These are phyloP conservation scores for Coleophoma crateriformis DNA, from an alignment of 2,329 filamentous ascomycete species.

Conservation along the genomic window DNA sequence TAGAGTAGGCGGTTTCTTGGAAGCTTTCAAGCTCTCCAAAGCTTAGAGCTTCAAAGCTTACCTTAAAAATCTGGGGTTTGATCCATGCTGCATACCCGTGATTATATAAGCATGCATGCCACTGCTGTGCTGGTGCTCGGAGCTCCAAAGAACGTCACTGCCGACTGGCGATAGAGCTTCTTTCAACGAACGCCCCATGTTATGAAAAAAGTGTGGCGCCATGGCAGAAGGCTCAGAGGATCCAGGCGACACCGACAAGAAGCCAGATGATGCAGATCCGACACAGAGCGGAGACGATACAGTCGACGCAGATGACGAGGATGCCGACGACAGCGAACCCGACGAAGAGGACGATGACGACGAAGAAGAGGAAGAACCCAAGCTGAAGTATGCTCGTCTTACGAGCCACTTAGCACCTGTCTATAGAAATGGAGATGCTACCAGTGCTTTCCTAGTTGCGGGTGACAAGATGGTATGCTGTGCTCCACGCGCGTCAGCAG, in stretches of 20 bases:
- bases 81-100: not conserved
- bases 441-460: constrained; percentile 81
- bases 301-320: constrained; percentile 26
- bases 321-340: constrained; percentile 41
- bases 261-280: constrained; percentile 12
- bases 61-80: not conserved
- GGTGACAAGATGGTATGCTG: constrained; percentile 88
- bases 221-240: constrained; percentile 25
- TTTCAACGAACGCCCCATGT: constrained; percentile 23
- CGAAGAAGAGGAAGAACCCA: constrained; percentile 88
- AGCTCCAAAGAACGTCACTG: constrained; percentile 20
- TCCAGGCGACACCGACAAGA: constrained; percentile 17
- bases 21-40: too few species aligned
- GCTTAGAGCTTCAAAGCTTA: not conserved
- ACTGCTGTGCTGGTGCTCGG: constrained; percentile 6
- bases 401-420: constrained; percentile 74
- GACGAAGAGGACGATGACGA: constrained; percentile 69
- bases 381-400: constrained; percentile 85
- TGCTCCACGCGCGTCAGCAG: not conserved
- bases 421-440: constrained; percentile 93
- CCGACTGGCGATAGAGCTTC: constrained; percentile 6
- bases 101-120: not conserved
- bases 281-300: constrained; percentile 14
- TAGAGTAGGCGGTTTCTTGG: not conserved
- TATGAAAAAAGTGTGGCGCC: constrained; percentile 19